Evolutionary conservation across 2,329 filamentous ascomycete genomes (phyloP).

Genomic region (Thielaviopsis populi): DNA sequence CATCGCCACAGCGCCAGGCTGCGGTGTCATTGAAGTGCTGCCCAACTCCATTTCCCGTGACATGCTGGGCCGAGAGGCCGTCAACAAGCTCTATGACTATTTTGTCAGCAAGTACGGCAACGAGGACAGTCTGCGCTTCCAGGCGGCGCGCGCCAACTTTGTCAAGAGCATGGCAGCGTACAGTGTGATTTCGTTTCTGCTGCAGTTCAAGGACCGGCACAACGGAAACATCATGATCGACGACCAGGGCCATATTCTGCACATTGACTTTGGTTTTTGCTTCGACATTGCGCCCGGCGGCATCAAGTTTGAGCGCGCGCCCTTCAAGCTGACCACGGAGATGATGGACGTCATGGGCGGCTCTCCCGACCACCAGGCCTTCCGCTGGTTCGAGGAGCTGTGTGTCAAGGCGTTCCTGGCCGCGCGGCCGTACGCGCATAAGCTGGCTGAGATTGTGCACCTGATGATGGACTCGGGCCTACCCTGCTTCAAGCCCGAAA

Average conservation of each 20-base stretch:
- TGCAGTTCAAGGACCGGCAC: constrained; percentile 98
- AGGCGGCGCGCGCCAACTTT: constrained; percentile 90
- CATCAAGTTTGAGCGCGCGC: constrained; percentile 92
- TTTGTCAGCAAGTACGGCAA: constrained; percentile 96
- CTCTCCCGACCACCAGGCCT: constrained; percentile 66
- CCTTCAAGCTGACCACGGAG: constrained; percentile 93
- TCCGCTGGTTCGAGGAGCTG: constrained; percentile 91
- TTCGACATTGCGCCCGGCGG: constrained; percentile 97
- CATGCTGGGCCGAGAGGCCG: constrained; percentile 94
- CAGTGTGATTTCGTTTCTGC: constrained; percentile 85
- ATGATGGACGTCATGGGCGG: constrained; percentile 99
- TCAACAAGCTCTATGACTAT: constrained; percentile 97
- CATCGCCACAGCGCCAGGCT: constrained; percentile 90
- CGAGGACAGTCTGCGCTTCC: constrained; percentile 87
- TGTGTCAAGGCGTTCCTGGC: constrained; percentile 92
- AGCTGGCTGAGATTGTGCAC: constrained; percentile 75
- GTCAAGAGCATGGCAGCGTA: constrained; percentile 99
- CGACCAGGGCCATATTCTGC: constrained; percentile 88
- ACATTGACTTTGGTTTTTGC: constrained; percentile 99
- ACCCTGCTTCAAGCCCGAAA: constrained; percentile 96
- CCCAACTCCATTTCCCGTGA: constrained; percentile 96
- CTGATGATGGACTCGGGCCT: constrained; percentile 94
- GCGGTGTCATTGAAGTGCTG: constrained; percentile 93
- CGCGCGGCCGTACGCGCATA: constrained; percentile 69
- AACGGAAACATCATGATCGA: constrained; percentile 99